Percentiles rank a stretch among this genome's conserved stretches.
These are phyloP conservation scores for Starmerella apis DNA, from an alignment of 805 yeast species.

Conservation along the genomic window DNA sequence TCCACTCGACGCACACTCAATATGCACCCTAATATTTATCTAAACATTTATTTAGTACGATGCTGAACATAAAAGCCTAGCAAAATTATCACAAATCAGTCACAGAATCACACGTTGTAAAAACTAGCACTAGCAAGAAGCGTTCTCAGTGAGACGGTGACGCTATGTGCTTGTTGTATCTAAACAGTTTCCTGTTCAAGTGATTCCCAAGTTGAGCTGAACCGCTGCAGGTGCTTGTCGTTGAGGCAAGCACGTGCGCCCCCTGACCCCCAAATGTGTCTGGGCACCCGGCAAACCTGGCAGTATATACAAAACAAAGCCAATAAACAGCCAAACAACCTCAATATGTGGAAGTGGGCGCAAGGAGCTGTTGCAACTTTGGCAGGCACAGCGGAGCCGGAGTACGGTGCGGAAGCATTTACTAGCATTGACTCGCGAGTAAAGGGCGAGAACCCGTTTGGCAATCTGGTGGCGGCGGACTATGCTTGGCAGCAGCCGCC, in stretches of 20 bases:
- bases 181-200: too few relatives aligned
- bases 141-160: too few relatives aligned
- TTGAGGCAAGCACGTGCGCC: background rate
- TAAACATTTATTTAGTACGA: too few relatives aligned
- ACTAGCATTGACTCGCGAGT: constrained; percentile 66
- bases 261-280: background rate
- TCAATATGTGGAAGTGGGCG: constrained; percentile 28
- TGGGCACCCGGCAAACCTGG: background rate
- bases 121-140: too few relatives aligned
- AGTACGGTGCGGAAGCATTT: constrained; percentile 85
- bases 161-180: too few relatives aligned
- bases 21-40: too few relatives aligned
- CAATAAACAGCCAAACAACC: background rate
- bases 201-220: too few relatives aligned
- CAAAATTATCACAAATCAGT: too few relatives aligned
- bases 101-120: too few relatives aligned
- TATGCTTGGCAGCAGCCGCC: constrained; percentile 64
- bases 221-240: background rate
- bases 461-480: constrained; percentile 54
- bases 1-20: too few relatives aligned
- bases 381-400: constrained; percentile 96
- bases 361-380: constrained; percentile 52
- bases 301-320: background rate
- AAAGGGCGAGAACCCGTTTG: constrained; percentile 46
- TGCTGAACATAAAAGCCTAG: too few relatives aligned